Base-by-base conservation (phyloP, 805 yeast species). In the Cyberlindnera maclurae region DNA sequence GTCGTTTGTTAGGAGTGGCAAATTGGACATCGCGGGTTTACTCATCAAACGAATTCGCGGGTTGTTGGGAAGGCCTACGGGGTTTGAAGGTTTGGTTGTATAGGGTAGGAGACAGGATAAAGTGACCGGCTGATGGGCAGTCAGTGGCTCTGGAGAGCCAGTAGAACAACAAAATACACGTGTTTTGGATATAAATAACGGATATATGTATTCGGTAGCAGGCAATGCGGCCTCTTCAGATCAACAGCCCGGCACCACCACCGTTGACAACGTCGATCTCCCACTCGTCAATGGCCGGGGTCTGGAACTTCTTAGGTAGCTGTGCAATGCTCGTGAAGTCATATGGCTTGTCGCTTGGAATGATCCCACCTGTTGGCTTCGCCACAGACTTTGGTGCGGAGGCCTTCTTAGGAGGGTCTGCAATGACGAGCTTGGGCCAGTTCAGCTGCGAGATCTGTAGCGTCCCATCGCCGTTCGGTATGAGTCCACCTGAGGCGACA, bases 181-280 rank as follows among this genome's bases (percentile, higher is more conserved):
- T n/a, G n/a, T n/a, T n/a, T 20, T 20, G 24, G 5, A 8, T 20
- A 20, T 20, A 20, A 20, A 20, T 20, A 12, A 27, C 29, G 15
- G 29, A n/a, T 27, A 11, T 16, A 6, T 15, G 33, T 5, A 15
- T 18, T 31, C 33, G 12, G 8, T 10, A 9, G 27, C 12, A 24
- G 29, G 11, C 12, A 12, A 13, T 27, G 12, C 29, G n/a, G 12
- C n/a, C 29, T 12, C 12, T 11, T 33, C 28, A 45, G 16, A 42
- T 36, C 33, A 45, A 15, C 12, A 33, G 17, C 12, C 36, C 46
- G 13, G 95, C 96, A 50, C 96, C 97, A 40, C 97, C 98, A 38
- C 74, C 70, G 50, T 78, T 73, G 50, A 90, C 76, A 47, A 76
- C 73, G 10, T 84, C 96, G 20, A 82, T 77, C 62, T 90, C 98